Evolutionary conservation across 176 grass and related monocot species (phyloP), one percentile per base, ranked within the genome.

Genomic region (Saccharum officinarum): DNA sequence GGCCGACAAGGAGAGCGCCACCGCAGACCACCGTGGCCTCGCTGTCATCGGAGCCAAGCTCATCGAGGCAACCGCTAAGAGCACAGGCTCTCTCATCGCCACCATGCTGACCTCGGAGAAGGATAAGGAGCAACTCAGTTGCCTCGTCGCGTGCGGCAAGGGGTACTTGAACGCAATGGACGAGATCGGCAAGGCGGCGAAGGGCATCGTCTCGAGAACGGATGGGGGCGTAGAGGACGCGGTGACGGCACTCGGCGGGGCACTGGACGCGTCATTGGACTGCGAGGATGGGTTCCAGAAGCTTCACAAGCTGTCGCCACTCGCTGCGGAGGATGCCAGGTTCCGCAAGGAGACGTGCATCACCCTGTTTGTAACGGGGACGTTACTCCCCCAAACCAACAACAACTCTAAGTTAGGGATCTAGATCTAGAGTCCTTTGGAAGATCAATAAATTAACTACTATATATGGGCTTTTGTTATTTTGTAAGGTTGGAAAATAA

Each of bases 241-340:
- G 36, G 8, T 75, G 70, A 26, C 40, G 25, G 49, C 49, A 70
- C 86, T 94, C 0, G 84, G 70, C 49, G 40, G 78, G 13, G 86
- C 69, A 18, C 15, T 72, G 17, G 76, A 79, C 31, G 90, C 87
- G 5, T 49, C 86, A 0, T 39, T 39, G 7, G 87, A 81, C 6
- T 94, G 95, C 64, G 86, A 94, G 71, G 40, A 88, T 4, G 81
- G 86, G 3, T 94, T 97, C 45, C 6, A 33, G 0, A 79, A 91
- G 26, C 57, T 71, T 0, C 13, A 83, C 30, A 33, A 17, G 39
- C 1, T 55, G 1, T 92, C 88, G 15, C 79, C 82, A 15, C 49
- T 94, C 10, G 41, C 20, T 26, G 31, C 17, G 0, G 84, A 93
- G 71, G 82, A 95, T 57, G 25, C 26, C 0, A 52, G 81, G 69